A percentile compares a stretch with the other conserved stretches of the same genome.
Conservation (phyloP, 2,329 filamentous ascomycete genomes). For the Alternaria sp. region DNA sequence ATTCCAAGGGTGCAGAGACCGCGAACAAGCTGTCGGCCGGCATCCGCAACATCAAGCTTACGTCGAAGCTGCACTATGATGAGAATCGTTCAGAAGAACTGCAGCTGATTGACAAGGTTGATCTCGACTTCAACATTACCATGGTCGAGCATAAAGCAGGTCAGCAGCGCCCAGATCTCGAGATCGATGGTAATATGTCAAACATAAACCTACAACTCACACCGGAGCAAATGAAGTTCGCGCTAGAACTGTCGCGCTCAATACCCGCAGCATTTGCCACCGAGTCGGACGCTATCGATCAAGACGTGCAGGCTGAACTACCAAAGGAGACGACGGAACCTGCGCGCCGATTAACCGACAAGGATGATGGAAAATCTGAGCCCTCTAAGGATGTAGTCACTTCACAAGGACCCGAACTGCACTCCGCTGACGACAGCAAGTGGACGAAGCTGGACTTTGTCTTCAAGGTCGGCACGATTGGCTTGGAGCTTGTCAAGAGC, state of each 20-base stretch:
- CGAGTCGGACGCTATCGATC: slow-evolving; percentile 71
- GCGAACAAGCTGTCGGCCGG: slow-evolving; percentile 91
- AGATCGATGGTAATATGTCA: slow-evolving; percentile 91
- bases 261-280: slow-evolving; percentile 87
- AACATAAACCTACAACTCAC: slow-evolving; percentile 90
- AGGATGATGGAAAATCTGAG: slow-evolving; percentile 36
- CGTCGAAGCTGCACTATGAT: slow-evolving; percentile 85
- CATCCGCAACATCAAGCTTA: slow-evolving; percentile 89
- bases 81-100: slow-evolving; percentile 79
- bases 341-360: slow-evolving; percentile 57
- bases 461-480: slow-evolving; percentile 87
- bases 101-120: slow-evolving; percentile 96
- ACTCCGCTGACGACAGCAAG: slow-evolving; percentile 67
- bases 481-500: slow-evolving; percentile 84
- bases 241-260: slow-evolving; percentile 85
- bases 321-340: slow-evolving; percentile 63
- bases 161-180: slow-evolving; percentile 83
- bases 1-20: slow-evolving; percentile 73
- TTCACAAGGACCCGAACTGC: slow-evolving; percentile 69
- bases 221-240: slow-evolving; percentile 87
- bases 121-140: slow-evolving; percentile 89
- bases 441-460: slow-evolving; percentile 95
- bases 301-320: slow-evolving; percentile 78
- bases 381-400: slow-evolving; percentile 61
- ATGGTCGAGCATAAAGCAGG: slow-evolving; percentile 86